Evolutionary conservation across 2,329 filamentous ascomycete species (phyloP).

Genomic region (Calonectria pseudoturangicola): DNA sequence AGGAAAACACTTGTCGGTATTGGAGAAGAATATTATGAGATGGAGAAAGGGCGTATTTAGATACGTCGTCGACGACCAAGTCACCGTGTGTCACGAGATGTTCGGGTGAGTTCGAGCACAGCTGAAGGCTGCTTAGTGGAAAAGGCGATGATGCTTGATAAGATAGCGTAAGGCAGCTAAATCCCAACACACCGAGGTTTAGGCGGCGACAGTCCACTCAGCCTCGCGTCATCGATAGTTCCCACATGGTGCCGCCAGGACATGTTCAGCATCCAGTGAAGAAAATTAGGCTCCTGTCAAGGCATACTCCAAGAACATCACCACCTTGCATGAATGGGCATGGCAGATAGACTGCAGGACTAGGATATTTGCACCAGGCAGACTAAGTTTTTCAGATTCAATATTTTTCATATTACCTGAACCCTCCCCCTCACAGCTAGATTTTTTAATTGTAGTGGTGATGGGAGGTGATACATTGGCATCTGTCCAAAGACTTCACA

Average conservation of each 20-base stretch:
- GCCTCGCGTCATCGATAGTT: conserved; percentile 38
- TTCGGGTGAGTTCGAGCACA: conserved; percentile 42
- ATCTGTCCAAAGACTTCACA: too few relatives aligned
- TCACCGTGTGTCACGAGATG: conserved; percentile 36
- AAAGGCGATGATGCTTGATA: conserved; percentile 57
- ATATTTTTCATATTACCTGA: too few relatives aligned
- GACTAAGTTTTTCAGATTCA: too few relatives aligned
- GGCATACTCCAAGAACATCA: too few relatives aligned
- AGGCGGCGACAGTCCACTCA: conserved; percentile 46
- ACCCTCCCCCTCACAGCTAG: too few relatives aligned
- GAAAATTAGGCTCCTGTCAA: not conserved
- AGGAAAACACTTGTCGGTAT: not conserved
- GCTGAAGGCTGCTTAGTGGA: conserved; percentile 46
- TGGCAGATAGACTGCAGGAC: too few relatives aligned
- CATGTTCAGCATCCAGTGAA: not conserved
- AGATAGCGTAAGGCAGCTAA: conserved; percentile 55
- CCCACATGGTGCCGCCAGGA: conserved; percentile 29
- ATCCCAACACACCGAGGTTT: conserved; percentile 50
- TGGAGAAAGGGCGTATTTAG: not conserved
- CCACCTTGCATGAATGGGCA: too few relatives aligned
- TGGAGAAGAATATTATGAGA: conserved; percentile 22
- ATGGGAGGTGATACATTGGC: too few relatives aligned
- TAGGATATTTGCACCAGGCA: too few relatives aligned
- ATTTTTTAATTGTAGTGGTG: too few relatives aligned
- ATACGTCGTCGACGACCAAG: conserved; percentile 3